phyloP scores from a whole-genome alignment of 108 stramenopile species.

The Stephanodiscus minutulus region DNA sequence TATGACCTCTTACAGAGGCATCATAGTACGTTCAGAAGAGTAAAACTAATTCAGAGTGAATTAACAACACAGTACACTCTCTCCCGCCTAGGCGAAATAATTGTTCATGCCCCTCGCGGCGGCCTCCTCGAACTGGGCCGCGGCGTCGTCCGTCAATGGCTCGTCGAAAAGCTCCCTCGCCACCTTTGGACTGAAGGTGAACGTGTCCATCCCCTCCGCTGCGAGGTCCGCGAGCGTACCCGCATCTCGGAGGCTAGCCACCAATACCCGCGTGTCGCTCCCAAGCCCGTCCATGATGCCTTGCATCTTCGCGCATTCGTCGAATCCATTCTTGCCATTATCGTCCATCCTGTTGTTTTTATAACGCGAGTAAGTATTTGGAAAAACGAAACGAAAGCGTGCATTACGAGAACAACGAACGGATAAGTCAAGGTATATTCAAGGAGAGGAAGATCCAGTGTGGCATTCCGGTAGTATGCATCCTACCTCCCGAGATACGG shows the following conservation, averaged over 20 bases:
- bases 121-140: conserved; percentile 62
- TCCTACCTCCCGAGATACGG: conserved; percentile 47
- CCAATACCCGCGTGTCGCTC: conserved; percentile 65
- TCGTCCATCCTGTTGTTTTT: conserved; percentile 66
- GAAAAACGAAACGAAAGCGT: not conserved
- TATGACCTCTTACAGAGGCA: not conserved
- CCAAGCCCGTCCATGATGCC: conserved; percentile 61
- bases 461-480: not conserved
- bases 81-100: not conserved
- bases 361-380: not conserved
- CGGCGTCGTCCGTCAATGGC: conserved; percentile 59
- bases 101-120: conserved; percentile 30
- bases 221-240: conserved; percentile 56
- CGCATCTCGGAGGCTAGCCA: conserved; percentile 61
- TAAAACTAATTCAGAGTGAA: not conserved
- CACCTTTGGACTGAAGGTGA: conserved; percentile 63
- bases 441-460: not conserved
- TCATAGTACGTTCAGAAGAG: not conserved
- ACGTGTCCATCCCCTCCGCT: conserved; percentile 60
- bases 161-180: conserved; percentile 61
- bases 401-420: not conserved
- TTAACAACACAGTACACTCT: not conserved
- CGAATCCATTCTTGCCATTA: conserved; percentile 62
- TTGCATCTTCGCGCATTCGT: conserved; percentile 62
- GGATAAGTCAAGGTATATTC: not conserved